phyloP scores from a whole-genome alignment of 139 green algal genomes.

The Chlamydomonas sp. region DNA sequence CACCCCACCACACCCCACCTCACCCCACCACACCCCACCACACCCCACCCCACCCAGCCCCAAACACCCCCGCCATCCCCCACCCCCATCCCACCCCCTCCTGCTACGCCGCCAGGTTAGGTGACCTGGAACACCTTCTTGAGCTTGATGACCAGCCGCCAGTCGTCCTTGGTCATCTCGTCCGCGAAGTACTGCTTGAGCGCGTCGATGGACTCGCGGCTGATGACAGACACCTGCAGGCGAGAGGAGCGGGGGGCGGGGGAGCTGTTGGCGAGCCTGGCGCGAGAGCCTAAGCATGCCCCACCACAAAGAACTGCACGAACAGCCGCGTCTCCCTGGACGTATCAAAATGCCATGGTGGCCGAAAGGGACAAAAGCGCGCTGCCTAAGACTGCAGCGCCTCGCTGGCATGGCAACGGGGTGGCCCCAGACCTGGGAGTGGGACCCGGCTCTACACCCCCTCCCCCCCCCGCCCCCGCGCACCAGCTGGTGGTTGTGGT shows the following conservation, averaged over 20 bases:
- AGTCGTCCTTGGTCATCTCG: constrained; percentile 95
- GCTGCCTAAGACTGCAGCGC: too few species aligned
- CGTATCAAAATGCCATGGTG: neutral
- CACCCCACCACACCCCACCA: too few species aligned
- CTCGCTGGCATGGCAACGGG: too few species aligned
- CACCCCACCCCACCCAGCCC: too few species aligned
- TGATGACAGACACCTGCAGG: constrained; percentile 40
- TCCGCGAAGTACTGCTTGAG: constrained; percentile 90
- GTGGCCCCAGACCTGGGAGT: too few species aligned
- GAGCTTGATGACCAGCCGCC: constrained; percentile 89
- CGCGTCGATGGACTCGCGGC: constrained; percentile 83
- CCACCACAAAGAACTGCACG: neutral
- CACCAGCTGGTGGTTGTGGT: constrained; percentile 69
- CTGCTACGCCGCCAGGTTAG: constrained; percentile 11
- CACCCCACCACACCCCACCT: too few species aligned
- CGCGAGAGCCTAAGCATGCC: neutral
- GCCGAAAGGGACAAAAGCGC: too few species aligned
- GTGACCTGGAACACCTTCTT: constrained; percentile 82
- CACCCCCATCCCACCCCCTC: too few species aligned
- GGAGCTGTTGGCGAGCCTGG: constrained; percentile 39
- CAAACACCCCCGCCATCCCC: too few species aligned
- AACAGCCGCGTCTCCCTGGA: neutral
- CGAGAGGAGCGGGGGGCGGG: neutral
- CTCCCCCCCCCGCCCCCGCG: neutral
- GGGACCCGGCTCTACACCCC: neutral